Base-by-base conservation (phyloP, 2,329 filamentous ascomycete species). In the Metarhizium robertsii region DNA sequence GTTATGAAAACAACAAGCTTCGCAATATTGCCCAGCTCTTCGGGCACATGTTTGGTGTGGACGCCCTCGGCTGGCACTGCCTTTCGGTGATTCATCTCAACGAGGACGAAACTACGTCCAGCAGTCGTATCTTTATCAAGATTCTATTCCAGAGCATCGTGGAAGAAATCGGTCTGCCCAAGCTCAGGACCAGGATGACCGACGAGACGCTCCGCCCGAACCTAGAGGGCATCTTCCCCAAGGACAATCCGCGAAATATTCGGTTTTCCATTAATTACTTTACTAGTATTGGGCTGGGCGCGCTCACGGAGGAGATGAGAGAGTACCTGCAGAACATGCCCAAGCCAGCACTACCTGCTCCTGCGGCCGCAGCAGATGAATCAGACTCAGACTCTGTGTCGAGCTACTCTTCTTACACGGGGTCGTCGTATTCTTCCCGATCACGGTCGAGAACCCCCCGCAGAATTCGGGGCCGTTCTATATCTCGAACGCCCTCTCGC, bases 241-340 rank as follows among this genome's bases (percentile, higher is more conserved):
- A 78, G 58, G 92, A 97, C 69, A 90, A 91, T 65, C 84, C 91
- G 29, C 86, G 89, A 67, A 94, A 96, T 71, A 91, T 92, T 43
- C 85, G 92, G 54, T 99, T 99, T 77, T 90, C 92, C 52, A 96
- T 99, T 84, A 99, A 99, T 73, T 99, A 96, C 79, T 97, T 99
- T 71, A 99, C 94, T 10, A 94, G 91, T 65, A 95, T 99, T 65
- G 91, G 92, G 57, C 95, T 99, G 88, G 94, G 94, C 67, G 84
- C 83, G 29, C 79, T 99, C 59, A 99, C 94, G 2, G 94, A 99
- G 68, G 88, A 91, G 61, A 95, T 96, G 90, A 86, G 94, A 70
- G 90, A 95, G 65, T 85, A 87, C 67, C 79, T 99, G 55, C 88
- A 92, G 69, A 96, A 91, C 66, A 83, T 95, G 71, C 92, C 92